Conservation (phyloP, 2,329 filamentous ascomycete species). For the Dothistroma septosporum region DNA sequence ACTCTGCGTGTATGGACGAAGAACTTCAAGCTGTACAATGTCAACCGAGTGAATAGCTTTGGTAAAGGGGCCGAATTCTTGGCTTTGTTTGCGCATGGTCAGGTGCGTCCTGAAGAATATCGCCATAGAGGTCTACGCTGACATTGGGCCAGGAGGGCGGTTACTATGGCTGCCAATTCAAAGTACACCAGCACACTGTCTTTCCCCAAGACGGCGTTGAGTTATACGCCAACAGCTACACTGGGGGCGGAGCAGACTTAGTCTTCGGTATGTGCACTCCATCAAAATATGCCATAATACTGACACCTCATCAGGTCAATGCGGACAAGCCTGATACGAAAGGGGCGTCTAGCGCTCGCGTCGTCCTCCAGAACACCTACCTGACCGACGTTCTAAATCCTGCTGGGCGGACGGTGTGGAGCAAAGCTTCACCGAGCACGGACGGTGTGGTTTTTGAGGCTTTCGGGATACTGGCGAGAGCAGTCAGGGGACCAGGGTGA, state of each 20-base stretch:
- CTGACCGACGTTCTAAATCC: slow-evolving; percentile 56
- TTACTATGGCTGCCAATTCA: slow-evolving; percentile 55
- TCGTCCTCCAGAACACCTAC: slow-evolving; percentile 49
- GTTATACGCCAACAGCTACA: slow-evolving; percentile 54
- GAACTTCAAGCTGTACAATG: slow-evolving; percentile 59
- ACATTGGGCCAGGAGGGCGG: slow-evolving; percentile 42
- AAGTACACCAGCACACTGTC: slow-evolving; percentile 54
- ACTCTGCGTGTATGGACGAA: slow-evolving; percentile 48
- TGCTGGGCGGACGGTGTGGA: slow-evolving; percentile 58
- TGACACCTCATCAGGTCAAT: slow-evolving; percentile 30
- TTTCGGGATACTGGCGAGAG: slow-evolving; percentile 58
- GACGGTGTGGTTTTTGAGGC: slow-evolving; percentile 55
- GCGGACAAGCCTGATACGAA: slow-evolving; percentile 52
- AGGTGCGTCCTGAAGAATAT: slow-evolving; percentile 18
- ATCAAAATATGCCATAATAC: background rate
- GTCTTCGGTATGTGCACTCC: slow-evolving; percentile 48
- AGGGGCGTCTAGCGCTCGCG: slow-evolving; percentile 45
- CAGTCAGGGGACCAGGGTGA: slow-evolving; percentile 51
- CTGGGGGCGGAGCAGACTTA: slow-evolving; percentile 57
- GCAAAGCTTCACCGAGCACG: slow-evolving; percentile 46
- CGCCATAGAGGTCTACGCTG: background rate
- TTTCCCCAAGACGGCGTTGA: slow-evolving; percentile 50
- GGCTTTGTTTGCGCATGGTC: slow-evolving; percentile 50
- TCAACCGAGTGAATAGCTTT: slow-evolving; percentile 53
- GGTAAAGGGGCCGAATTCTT: slow-evolving; percentile 50